Base-by-base conservation (phyloP, 371 early-diverging fungal species). In the Aphelidium insulamus region DNA sequence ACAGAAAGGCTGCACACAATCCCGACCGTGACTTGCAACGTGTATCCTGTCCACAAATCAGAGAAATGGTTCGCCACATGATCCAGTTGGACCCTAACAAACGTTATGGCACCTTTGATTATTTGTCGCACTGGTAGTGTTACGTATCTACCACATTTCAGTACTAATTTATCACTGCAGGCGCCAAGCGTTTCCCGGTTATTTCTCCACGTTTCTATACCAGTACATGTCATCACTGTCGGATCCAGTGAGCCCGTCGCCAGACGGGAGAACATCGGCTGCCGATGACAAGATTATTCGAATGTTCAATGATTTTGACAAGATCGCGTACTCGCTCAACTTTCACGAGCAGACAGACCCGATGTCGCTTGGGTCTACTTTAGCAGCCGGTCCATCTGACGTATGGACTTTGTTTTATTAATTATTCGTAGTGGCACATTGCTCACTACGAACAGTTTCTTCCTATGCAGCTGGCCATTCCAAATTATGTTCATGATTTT, bases 1-100 rank as follows among this genome's bases (percentile, higher is more conserved):
- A 86, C 44, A 58, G 76, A 34, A 62, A 55, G 23, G 75, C 72
- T 1, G 77, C 72, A 32, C 79, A 76, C 39, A 69, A 65, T 28
- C 81, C 81, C 0, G 43, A 49, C 7, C 38, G 49, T 1, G 60
- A 66, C 19, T 44, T 86, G 22, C 69, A 72, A 3, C 75, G 69
- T 41, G 84, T 92, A 16, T 78, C 77, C n/a, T 77, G 83, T 41
- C 46, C 45, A 8, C 54, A 73, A 33, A 74, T 87, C 18, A 60
- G 66, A 41, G 61, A 39, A 9, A 39, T 91, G 51, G 61, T 91
- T 5, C 54, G 46, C 28, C 68, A 73, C 38, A 91, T 88, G 90
- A 78, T 87, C 22, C 70, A 77, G 29, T 50, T 78, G 3, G 72
- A 86, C 37, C 85, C 88, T 18, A 45, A 45, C 4, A 50, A 69